Percentiles rank a stretch among this genome's conserved stretches.
Conservation (phyloP, 1,284 basidiomycete genomes). For the Meripilus lineatus region DNA sequence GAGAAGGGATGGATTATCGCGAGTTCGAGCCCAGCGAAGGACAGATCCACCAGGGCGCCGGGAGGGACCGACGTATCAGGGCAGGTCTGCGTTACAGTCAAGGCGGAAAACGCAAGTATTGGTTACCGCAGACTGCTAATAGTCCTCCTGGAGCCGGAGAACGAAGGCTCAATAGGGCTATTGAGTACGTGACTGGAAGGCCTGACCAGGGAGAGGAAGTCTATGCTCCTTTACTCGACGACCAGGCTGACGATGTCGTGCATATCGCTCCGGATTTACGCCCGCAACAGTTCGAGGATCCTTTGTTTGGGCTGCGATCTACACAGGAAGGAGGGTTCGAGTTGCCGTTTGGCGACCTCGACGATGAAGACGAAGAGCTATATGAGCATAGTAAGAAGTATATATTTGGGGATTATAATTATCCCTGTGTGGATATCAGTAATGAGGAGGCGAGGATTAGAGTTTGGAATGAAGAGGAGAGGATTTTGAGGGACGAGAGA, state of each 20-base stretch:
- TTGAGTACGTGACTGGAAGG: constrained; percentile 37
- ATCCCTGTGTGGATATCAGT: constrained; percentile 85
- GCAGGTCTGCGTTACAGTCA: constrained; percentile 89
- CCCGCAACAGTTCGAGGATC: constrained; percentile 30
- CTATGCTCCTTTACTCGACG: constrained; percentile 71
- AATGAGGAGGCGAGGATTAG: constrained; percentile 58
- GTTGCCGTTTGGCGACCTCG: constrained; percentile 59
- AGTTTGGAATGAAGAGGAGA: constrained; percentile 73
- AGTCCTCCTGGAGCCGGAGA: constrained; percentile 35
- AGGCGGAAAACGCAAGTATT: constrained; percentile 87
- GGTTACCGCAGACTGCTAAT: constrained; percentile 68
- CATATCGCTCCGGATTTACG: constrained; percentile 58
- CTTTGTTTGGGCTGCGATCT: constrained; percentile 23
- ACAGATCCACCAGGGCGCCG: constrained; percentile 82
- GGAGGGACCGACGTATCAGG: constrained; percentile 76
- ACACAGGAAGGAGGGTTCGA: constrained; percentile 64
- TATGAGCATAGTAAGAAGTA: constrained; percentile 69
- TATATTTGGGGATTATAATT: constrained; percentile 90
- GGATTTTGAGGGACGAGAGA: constrained; percentile 62
- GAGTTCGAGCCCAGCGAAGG: constrained; percentile 96
- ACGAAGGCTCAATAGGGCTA: constrained; percentile 37
- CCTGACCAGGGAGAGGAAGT: constrained; percentile 54
- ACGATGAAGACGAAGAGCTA: constrained; percentile 64
- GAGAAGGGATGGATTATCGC: constrained; percentile 91
- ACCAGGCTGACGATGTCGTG: constrained; percentile 63